Evolutionary conservation across 1,284 basidiomycete genomes (phyloP).

Genomic region (Trichosporon coremiiforme): DNA sequence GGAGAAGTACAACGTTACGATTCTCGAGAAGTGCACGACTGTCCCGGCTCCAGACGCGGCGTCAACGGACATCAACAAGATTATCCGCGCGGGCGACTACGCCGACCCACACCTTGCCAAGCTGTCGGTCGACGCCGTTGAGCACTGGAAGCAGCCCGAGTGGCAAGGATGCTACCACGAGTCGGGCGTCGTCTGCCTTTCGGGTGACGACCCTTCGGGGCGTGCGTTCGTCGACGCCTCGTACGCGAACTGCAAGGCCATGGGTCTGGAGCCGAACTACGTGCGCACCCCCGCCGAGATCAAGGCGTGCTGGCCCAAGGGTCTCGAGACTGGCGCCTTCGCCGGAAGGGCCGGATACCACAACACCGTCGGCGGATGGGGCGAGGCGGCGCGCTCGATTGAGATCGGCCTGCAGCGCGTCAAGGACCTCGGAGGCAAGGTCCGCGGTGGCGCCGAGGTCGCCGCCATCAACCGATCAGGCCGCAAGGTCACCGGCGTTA

Average conservation of each 20-base stretch:
- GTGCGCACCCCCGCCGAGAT: slow-evolving; percentile 35
- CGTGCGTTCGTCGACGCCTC: slow-evolving; percentile 45
- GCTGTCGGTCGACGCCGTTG: slow-evolving; percentile 53
- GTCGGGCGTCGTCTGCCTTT: slow-evolving; percentile 56
- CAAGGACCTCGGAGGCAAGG: slow-evolving; percentile 63
- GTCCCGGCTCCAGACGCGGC: slow-evolving; percentile 57
- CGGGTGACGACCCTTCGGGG: slow-evolving; percentile 35
- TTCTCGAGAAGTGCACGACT: slow-evolving; percentile 52
- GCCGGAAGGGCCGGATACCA: slow-evolving; percentile 63
- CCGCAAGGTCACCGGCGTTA: slow-evolving; percentile 65
- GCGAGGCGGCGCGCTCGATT: slow-evolving; percentile 71
- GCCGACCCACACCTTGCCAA: slow-evolving; percentile 46
- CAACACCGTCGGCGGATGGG: slow-evolving; percentile 84
- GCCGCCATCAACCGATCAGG: slow-evolving; percentile 52
- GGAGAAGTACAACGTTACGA: slow-evolving; percentile 48
- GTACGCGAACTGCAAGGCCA: slow-evolving; percentile 40
- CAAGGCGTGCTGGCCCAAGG: slow-evolving; percentile 31
- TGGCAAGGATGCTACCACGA: slow-evolving; percentile 80
- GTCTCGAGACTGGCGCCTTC: slow-evolving; percentile 39
- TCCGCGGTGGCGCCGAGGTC: slow-evolving; percentile 66
- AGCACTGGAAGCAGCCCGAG: slow-evolving; percentile 56
- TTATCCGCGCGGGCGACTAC: slow-evolving; percentile 55
- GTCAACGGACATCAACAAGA: slow-evolving; percentile 42
- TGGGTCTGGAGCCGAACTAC: slow-evolving; percentile 37
- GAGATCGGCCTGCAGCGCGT: slow-evolving; percentile 65